Evolutionary conservation across 225 moss, liverwort and hornwort genomes (phyloP).

Genomic region (Polytrichum commune): DNA sequence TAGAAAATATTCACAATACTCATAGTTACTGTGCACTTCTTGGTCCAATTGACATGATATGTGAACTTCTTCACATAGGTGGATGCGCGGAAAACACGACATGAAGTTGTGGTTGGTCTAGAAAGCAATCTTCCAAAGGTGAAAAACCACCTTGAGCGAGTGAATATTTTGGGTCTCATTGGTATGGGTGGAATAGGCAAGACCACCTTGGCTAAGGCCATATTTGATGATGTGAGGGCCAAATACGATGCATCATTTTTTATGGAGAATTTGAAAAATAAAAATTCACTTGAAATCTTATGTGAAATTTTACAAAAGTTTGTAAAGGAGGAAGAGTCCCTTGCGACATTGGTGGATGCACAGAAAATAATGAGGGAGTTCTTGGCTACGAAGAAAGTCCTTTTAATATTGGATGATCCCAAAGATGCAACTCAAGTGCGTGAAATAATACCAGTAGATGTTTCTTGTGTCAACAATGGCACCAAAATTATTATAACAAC

Average conservation of each 20-base stretch:
- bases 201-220: constrained; percentile 5
- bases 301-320: background rate
- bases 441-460: background rate
- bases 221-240: background rate
- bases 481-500: background rate
- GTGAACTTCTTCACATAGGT: background rate
- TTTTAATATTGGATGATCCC: background rate
- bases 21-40: too few species aligned
- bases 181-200: constrained; percentile 14
- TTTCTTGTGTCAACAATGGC: background rate
- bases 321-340: background rate
- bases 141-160: background rate
- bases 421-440: background rate
- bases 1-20: too few species aligned
- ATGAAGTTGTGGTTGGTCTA: background rate
- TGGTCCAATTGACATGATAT: background rate
- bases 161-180: background rate
- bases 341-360: background rate
- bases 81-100: background rate
- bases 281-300: background rate
- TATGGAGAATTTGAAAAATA: background rate
- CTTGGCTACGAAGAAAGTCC: background rate
- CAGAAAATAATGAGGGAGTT: background rate
- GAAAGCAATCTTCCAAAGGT: background rate
- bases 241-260: background rate